These are phyloP conservation scores for Yarrowia porcina DNA, from an alignment of 805 yeast species.

Conservation along the genomic window DNA sequence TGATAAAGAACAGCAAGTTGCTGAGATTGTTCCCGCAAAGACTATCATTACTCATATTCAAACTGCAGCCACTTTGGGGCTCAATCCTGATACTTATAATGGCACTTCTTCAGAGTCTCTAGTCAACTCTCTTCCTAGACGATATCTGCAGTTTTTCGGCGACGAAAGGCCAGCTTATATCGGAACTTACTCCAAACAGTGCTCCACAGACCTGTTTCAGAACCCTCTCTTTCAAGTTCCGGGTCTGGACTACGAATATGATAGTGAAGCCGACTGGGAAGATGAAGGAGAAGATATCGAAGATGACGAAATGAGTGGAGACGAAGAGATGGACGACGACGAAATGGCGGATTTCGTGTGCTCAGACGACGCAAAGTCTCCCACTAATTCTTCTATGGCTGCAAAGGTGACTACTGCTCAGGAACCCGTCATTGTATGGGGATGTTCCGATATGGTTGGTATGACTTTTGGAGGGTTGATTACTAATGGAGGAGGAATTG, in stretches of 20 bases:
- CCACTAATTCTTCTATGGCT: background rate
- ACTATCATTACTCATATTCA: background rate
- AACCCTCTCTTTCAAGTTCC: conserved; percentile 2
- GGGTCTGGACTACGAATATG: conserved; percentile 21
- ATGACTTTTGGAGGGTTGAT: background rate
- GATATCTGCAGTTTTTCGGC: conserved; percentile 8
- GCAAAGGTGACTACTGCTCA: background rate
- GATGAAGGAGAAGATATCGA: conserved; percentile 21
- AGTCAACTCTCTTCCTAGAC: background rate
- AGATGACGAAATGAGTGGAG: conserved; percentile 18
- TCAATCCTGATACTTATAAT: background rate
- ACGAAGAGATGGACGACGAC: background rate
- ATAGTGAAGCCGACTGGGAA: conserved; percentile 23
- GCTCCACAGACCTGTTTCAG: background rate
- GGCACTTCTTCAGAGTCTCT: background rate
- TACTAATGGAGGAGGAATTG: background rate
- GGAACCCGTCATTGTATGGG: conserved; percentile 15
- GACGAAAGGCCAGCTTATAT: conserved; percentile 15
- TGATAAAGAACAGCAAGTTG: background rate
- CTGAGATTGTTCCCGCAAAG: background rate
- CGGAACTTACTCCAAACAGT: background rate
- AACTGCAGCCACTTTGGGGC: conserved; percentile 18
- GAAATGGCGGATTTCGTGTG: conserved; percentile 25
- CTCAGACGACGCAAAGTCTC: background rate
- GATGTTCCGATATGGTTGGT: background rate